Evolutionary conservation across 768 basidiomycete species (phyloP).

Genomic region (Leccinum uliginosum): DNA sequence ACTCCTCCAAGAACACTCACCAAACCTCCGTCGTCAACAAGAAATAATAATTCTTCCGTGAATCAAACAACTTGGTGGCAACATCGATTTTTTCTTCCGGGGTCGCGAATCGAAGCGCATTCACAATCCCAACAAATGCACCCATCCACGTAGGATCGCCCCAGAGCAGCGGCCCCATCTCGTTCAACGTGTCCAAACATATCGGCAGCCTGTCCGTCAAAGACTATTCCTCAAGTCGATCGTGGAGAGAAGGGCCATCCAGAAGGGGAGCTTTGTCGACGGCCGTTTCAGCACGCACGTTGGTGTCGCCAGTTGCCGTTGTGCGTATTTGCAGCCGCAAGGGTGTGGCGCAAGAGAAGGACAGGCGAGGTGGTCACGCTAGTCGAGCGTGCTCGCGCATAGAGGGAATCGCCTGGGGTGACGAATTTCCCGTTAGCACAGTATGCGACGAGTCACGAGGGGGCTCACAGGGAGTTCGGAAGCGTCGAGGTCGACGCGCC

Average conservation of each 20-base stretch:
- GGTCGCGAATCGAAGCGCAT: neutral
- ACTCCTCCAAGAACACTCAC: neutral
- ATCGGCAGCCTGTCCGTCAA: neutral
- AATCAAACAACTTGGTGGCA: conserved; percentile 5
- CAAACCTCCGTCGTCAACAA: conserved; percentile 8
- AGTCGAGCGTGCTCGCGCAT: too few relatives aligned
- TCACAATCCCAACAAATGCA: neutral
- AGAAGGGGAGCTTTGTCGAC: neutral
- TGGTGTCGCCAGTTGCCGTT: too few relatives aligned
- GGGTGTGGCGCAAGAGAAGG: too few relatives aligned
- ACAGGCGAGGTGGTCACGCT: too few relatives aligned
- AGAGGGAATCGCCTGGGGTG: too few relatives aligned
- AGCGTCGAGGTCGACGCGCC: too few relatives aligned
- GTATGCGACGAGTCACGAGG: too few relatives aligned
- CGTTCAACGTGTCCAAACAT: conserved; percentile 3
- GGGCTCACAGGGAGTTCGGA: too few relatives aligned
- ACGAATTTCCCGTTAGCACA: too few relatives aligned
- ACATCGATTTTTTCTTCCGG: conserved; percentile 4
- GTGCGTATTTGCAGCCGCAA: too few relatives aligned
- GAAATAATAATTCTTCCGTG: conserved; percentile 1
- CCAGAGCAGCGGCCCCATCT: conserved; percentile 6
- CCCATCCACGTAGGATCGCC: neutral
- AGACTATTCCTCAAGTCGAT: conserved; percentile 9
- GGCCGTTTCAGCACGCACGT: too few relatives aligned
- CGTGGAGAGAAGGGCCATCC: conserved; percentile 2